Evolutionary conservation across 2,329 filamentous ascomycete species (phyloP), one percentile per base, ranked within the genome.

Genomic region (Pseudogymnoascus sp.): DNA sequence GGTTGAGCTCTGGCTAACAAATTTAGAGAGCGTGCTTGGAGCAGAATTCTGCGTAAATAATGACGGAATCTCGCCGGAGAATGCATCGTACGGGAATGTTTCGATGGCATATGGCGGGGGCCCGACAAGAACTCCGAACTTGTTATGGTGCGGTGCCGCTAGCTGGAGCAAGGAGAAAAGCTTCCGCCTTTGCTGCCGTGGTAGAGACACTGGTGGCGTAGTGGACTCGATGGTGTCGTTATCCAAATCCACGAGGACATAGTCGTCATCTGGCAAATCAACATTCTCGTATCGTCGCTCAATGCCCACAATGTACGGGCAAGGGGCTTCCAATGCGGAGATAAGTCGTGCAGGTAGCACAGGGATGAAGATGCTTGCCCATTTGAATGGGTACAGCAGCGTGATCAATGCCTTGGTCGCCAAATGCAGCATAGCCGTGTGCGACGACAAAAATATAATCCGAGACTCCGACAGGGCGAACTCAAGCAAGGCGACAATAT

Each of bases 301-400:
- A 64, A 99, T 91, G 60, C 95, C 95, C 47, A 97, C 91, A 68
- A 99, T 96, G 71, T 97, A 99, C 0, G 95, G 95, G 70, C 95
- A 97, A 2, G 93, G 93, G 0, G 93, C 93, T 70, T 97, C 95
- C 17, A 99, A 82, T 2, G 92, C 93, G 62, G 95, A 93, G 9
- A 99, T 82, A 21, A 99, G 80, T 36, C 93, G 86, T 8, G 91
- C 90, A 5, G 93, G 93, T 8, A 99, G 82, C 35, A 97, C 83
- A 1, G 93, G 93, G 67, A 97, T 97, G 73, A 96, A 92, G 60
- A 97, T 91, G 69, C 93, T 96, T 2, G 90, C 86, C 93, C 95
- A 97, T 67, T 91, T 89, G 62, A 97, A 79, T 7, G 93, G 93
- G 74, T 96, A 99, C 19, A 99, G 78, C 38, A 97, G 79, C 74